Evolutionary conservation across 257 asterid genomes (phyloP).

Genomic region (Thymus mandschuricus): DNA sequence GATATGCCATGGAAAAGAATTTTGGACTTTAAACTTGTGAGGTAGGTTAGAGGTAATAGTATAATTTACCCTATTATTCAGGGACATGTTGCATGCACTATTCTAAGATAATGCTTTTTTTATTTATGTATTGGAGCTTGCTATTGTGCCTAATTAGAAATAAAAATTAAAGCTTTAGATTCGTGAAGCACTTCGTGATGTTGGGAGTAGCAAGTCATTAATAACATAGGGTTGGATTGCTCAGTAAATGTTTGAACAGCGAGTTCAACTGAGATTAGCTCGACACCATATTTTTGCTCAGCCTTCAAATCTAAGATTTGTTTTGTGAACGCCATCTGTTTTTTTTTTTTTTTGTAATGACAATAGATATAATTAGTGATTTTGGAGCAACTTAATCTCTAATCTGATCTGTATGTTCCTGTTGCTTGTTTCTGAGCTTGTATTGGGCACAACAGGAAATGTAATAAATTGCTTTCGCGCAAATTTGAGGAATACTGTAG

Average conservation of each 20-base stretch:
- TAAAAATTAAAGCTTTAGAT: neutral
- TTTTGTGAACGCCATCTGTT: neutral
- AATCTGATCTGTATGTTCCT: constrained; percentile 15
- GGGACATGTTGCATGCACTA: neutral
- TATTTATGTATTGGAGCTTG: neutral
- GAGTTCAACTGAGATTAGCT: neutral
- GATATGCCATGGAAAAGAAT: neutral
- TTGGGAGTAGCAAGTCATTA: neutral
- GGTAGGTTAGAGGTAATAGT: neutral
- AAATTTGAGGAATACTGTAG: constrained; percentile 17
- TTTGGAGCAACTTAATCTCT: neutral
- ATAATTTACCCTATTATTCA: neutral
- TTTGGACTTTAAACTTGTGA: constrained; percentile 1
- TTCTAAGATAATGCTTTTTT: neutral
- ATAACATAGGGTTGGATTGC: neutral
- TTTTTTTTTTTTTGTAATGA: neutral
- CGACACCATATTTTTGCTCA: neutral
- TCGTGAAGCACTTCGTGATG: constrained; percentile 7
- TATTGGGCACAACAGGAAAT: neutral
- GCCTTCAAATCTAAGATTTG: constrained; percentile 4
- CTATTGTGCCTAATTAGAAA: constrained; percentile 18
- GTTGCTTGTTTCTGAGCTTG: constrained; percentile 1
- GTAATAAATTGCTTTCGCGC: constrained; percentile 6
- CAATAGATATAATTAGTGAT: neutral
- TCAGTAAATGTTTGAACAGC: neutral